Base-by-base conservation (phyloP, 2,329 filamentous ascomycete species). In the Fusarium tanahbumbuense region DNA sequence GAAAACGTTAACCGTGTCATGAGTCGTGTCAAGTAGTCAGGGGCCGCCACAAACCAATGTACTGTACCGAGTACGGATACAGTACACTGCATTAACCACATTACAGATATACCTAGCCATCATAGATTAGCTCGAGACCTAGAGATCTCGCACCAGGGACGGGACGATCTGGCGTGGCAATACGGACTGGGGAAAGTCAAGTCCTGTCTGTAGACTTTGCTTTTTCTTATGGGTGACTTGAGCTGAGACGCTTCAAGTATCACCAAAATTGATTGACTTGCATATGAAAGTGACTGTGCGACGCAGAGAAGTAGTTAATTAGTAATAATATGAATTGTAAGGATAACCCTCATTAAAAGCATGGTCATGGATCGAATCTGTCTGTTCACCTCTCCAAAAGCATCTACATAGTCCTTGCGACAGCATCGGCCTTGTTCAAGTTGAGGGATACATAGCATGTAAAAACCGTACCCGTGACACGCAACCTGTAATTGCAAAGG, bases 131-230 rank as follows among this genome's bases (percentile, higher is more conserved):
- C 53, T 56, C 60, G 54, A 68, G 57, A 67, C 50, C 42, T 37
- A 60, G 55, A 46, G 71, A 73, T 73, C 71, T 72, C 56, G 61
- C 68, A 68, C 66, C 55, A 56, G 58, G 52, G 56, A 60, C 71
- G 71, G 71, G 71, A 72, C 65, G 71, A 73, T 73, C 71, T 73
- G 58, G 52, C 37, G 64, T 65, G 46, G 55, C 60, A 40, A 62
- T 56, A 63, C 62, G 54, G 56, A 50, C 59, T 58, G 67, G 67
- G 67, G 64, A 58, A 59, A 58, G 41, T 49, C 34, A 59, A 58
- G 41, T 49, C 34, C 34, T 37, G 34, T 37, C 10, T 44, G 32
- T 32, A 46, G 56, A 50, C 37, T 67, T 67, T 64, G 37, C 47
- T 63, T 49, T 64, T 63, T 32, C 32, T 54, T 42, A 45, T 59